phyloP scores from a whole-genome alignment of 345 rosid species.

The Pelargonium nanum region DNA sequence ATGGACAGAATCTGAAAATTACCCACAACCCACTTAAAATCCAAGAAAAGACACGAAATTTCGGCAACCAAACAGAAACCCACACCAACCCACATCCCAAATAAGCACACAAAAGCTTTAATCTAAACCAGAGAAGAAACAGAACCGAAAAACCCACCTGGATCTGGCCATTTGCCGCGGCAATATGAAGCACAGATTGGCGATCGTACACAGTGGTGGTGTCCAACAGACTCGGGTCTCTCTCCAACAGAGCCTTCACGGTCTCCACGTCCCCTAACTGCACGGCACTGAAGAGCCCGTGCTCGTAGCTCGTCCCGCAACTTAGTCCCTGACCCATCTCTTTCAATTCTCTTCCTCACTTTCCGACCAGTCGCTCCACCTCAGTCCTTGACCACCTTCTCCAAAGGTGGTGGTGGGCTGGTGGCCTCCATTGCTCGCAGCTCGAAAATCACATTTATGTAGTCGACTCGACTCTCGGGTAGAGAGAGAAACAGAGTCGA shows the following conservation, averaged over 20 bases:
- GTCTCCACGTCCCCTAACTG: conserved; percentile 56
- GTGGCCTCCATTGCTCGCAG: neutral
- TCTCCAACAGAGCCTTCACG: conserved; percentile 34
- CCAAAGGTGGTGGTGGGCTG: neutral
- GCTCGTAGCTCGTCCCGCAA: conserved; percentile 57
- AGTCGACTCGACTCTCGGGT: no score
- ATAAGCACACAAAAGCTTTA: conserved; percentile 1
- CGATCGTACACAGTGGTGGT: conserved; percentile 68
- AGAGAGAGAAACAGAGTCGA: no score
- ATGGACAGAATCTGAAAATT: conserved; percentile 55
- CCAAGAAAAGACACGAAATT: conserved; percentile 3
- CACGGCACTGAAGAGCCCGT: conserved; percentile 60
- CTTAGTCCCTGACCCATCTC: conserved; percentile 94
- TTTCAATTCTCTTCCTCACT: neutral
- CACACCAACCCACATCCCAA: conserved; percentile 2
- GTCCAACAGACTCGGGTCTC: conserved; percentile 44
- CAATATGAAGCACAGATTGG: conserved; percentile 77
- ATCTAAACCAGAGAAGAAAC: conserved; percentile 5
- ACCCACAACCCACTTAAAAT: neutral
- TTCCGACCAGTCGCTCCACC: conserved; percentile 2
- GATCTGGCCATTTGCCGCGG: conserved; percentile 97
- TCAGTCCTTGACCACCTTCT: no score
- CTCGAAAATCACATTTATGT: neutral
- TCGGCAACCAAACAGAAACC: conserved; percentile 1
- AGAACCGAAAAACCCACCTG: conserved; percentile 38